Conservation (phyloP, 2,329 filamentous ascomycete genomes). For the Grosmannia clavigera region DNA sequence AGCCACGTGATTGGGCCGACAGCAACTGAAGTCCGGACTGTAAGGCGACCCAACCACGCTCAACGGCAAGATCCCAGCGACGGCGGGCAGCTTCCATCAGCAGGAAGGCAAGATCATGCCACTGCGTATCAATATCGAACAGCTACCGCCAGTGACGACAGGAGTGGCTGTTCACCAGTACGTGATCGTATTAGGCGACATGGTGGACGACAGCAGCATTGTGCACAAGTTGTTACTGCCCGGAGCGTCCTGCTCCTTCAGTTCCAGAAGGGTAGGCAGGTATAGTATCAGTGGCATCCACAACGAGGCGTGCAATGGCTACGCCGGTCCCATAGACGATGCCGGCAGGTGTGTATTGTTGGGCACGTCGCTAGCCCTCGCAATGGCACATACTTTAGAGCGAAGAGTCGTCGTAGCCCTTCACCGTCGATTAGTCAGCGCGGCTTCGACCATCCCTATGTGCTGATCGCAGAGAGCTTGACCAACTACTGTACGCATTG, state of each 20-base stretch:
- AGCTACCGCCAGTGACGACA: constrained; percentile 43
- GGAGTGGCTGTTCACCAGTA: constrained; percentile 34
- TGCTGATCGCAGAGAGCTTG: not conserved
- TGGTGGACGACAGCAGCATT: constrained; percentile 34
- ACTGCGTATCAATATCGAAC: constrained; percentile 46
- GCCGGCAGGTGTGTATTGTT: too few relatives aligned
- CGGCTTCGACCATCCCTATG: too few relatives aligned
- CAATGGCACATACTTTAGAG: too few relatives aligned
- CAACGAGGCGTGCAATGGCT: constrained; percentile 46
- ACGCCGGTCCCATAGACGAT: constrained; percentile 26
- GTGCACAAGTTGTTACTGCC: constrained; percentile 21
- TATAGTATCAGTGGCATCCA: constrained; percentile 67
- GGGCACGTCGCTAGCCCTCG: too few relatives aligned
- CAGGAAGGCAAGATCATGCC: constrained; percentile 44
- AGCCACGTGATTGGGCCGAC: not conserved
- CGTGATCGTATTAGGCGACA: constrained; percentile 43
- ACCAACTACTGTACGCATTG: not conserved
- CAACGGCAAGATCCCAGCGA: constrained; percentile 30
- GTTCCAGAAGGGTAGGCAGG: constrained; percentile 49
- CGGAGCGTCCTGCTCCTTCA: constrained; percentile 3
- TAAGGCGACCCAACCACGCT: constrained; percentile 36
- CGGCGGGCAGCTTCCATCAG: constrained; percentile 36
- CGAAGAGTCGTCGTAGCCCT: too few relatives aligned
- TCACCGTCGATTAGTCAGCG: too few relatives aligned
- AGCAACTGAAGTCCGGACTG: constrained; percentile 12